Evolutionary conservation across 2,329 filamentous ascomycete species (phyloP).

Genomic region (Tolypocladium ophioglossoides): DNA sequence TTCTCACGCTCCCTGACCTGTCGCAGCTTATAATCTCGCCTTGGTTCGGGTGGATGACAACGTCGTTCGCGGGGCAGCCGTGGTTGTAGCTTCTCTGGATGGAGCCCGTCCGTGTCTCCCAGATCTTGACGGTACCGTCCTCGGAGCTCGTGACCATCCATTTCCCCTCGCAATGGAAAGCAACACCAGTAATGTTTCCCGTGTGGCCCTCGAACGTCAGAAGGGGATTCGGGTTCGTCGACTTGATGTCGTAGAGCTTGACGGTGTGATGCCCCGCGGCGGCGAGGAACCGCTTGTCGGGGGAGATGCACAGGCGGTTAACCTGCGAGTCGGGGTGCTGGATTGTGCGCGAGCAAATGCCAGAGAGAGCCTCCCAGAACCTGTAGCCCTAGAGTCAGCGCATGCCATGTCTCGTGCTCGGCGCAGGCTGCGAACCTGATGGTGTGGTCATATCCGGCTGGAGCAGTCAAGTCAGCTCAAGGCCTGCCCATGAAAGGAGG

Average conservation of each 20-base stretch:
- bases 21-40: slow-evolving; percentile 97
- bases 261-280: slow-evolving; percentile 73
- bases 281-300: slow-evolving; percentile 91
- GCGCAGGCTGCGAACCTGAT: slow-evolving; percentile 35
- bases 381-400: slow-evolving; percentile 31
- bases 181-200: slow-evolving; percentile 89
- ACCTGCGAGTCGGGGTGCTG: slow-evolving; percentile 98
- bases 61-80: slow-evolving; percentile 83
- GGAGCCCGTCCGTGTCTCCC: slow-evolving; percentile 78
- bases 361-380: slow-evolving; percentile 97
- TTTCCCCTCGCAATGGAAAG: slow-evolving; percentile 97
- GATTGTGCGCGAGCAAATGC: slow-evolving; percentile 95
- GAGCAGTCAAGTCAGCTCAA: slow-evolving; percentile 10
- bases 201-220: slow-evolving; percentile 94
- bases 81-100: slow-evolving; percentile 93
- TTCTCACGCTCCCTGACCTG: slow-evolving; percentile 78
- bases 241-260: slow-evolving; percentile 98
- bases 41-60: slow-evolving; percentile 99
- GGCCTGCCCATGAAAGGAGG: background rate
- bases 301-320: slow-evolving; percentile 95
- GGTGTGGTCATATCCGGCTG: slow-evolving; percentile 53
- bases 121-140: slow-evolving; percentile 94
- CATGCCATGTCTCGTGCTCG: background rate
- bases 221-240: slow-evolving; percentile 88
- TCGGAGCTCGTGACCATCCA: slow-evolving; percentile 99